Conservation (phyloP, 2,329 filamentous ascomycete species). For the Beauveria brongniartii region DNA sequence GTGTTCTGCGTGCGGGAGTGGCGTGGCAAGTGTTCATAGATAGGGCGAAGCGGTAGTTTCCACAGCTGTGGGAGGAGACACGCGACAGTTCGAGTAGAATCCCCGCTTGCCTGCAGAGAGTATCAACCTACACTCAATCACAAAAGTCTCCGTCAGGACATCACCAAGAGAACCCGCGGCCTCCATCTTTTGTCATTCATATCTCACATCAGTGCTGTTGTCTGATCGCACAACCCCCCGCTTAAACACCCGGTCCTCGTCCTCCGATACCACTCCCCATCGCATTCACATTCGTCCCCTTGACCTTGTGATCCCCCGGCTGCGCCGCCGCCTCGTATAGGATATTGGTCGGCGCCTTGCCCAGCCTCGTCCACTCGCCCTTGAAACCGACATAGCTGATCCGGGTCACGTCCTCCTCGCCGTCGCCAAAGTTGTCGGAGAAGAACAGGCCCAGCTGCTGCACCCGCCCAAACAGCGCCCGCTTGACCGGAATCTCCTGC, state of each 20-base stretch:
- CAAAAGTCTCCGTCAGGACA: background rate
- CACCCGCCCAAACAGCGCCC: constrained; percentile 84
- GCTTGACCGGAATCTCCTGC: constrained; percentile 79
- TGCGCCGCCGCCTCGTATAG: constrained; percentile 92
- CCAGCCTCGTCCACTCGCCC: constrained; percentile 86
- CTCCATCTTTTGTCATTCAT: background rate
- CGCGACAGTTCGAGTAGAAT: background rate
- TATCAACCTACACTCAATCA: background rate
- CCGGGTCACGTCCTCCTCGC: constrained; percentile 70
- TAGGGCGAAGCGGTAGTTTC: background rate
- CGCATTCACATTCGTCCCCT: constrained; percentile 46
- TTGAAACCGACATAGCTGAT: constrained; percentile 85
- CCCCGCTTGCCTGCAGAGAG: background rate
- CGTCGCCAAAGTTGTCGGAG: constrained; percentile 78
- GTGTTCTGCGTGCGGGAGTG: background rate
- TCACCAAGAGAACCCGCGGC: background rate
- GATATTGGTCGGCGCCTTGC: constrained; percentile 63
- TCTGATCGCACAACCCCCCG: background rate
- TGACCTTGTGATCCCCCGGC: constrained; percentile 72
- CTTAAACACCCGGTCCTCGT: constrained; percentile 23
- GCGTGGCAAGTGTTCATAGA: background rate
- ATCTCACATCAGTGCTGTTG: background rate
- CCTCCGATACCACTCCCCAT: constrained; percentile 48
- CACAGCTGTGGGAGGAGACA: background rate
- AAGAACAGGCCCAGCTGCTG: constrained; percentile 79